Conservation (phyloP, 805 yeast species). For the Blastobotrys mokoenaii region DNA sequence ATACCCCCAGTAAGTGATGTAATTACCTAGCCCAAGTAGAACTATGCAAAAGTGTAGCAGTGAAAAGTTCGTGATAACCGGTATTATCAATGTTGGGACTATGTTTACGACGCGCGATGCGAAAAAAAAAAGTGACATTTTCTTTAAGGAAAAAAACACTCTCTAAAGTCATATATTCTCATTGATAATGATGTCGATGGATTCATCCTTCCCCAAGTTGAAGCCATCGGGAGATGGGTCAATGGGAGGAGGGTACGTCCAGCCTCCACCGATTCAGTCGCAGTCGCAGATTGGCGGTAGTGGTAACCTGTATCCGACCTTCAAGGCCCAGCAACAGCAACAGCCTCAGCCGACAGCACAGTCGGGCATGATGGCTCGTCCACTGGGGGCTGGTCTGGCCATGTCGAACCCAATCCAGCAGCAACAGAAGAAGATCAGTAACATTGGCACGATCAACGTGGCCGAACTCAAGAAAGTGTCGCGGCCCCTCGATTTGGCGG, state of each 20-base stretch:
- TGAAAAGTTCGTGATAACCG: no score
- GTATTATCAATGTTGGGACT: no score
- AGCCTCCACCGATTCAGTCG: constrained; percentile 3
- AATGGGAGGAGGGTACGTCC: not conserved
- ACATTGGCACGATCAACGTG: constrained; percentile 12
- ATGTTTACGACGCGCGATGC: no score
- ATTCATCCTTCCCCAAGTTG: not conserved
- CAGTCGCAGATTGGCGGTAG: constrained; percentile 1
- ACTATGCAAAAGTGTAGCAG: no score
- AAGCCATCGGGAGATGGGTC: not conserved
- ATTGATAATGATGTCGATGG: not conserved
- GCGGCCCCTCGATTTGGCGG: constrained; percentile 21
- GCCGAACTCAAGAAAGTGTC: constrained; percentile 11
- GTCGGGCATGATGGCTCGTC: not conserved
- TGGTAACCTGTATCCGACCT: not conserved
- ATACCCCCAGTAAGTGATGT: no score
- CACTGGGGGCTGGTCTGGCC: not conserved
- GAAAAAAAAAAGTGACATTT: no score
- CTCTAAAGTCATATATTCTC: not conserved
- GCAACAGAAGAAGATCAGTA: not conserved
- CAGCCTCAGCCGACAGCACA: not conserved
- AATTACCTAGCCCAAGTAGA: no score
- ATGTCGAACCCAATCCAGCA: no score
- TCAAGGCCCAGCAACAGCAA: not conserved
- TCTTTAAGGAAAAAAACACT: not conserved